phyloP scores from a whole-genome alignment of 2,329 filamentous ascomycete genomes.

The Alternaria solani region DNA sequence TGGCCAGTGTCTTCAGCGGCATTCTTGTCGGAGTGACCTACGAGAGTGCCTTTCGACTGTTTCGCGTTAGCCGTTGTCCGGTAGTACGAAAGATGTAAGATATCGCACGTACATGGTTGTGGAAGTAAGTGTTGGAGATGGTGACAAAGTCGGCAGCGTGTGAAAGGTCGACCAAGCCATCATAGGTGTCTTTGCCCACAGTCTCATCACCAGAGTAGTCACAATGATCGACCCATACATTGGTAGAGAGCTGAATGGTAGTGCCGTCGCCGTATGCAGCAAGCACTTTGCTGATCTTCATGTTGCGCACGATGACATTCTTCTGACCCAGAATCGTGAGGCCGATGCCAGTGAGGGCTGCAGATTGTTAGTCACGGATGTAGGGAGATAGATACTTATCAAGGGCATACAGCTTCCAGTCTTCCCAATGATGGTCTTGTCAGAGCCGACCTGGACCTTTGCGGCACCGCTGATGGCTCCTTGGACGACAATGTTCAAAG shows the following conservation, averaged over 20 bases:
- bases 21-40: slow-evolving; percentile 68
- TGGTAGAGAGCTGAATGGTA: slow-evolving; percentile 63
- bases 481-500: slow-evolving; percentile 35
- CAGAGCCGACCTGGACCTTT: slow-evolving; percentile 29
- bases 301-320: slow-evolving; percentile 70
- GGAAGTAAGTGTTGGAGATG: slow-evolving; percentile 59
- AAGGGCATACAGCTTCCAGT: slow-evolving; percentile 51
- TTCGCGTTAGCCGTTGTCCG: neutral
- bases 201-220: slow-evolving; percentile 63
- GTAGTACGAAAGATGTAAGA: neutral
- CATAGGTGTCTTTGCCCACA: slow-evolving; percentile 37
- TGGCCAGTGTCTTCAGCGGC: slow-evolving; percentile 63
- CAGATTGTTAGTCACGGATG: slow-evolving; percentile 45
- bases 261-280: slow-evolving; percentile 67
- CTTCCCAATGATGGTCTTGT: slow-evolving; percentile 46
- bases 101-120: slow-evolving; percentile 54
- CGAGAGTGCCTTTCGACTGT: slow-evolving; percentile 62
- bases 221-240: slow-evolving; percentile 70
- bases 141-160: slow-evolving; percentile 69
- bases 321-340: slow-evolving; percentile 61
- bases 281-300: slow-evolving; percentile 65
- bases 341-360: slow-evolving; percentile 55
- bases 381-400: neutral
- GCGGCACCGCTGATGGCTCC: slow-evolving; percentile 36
- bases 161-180: slow-evolving; percentile 64